phyloP scores from a whole-genome alignment of 2,329 filamentous ascomycete genomes.

The Fusarium sarcochroum region DNA sequence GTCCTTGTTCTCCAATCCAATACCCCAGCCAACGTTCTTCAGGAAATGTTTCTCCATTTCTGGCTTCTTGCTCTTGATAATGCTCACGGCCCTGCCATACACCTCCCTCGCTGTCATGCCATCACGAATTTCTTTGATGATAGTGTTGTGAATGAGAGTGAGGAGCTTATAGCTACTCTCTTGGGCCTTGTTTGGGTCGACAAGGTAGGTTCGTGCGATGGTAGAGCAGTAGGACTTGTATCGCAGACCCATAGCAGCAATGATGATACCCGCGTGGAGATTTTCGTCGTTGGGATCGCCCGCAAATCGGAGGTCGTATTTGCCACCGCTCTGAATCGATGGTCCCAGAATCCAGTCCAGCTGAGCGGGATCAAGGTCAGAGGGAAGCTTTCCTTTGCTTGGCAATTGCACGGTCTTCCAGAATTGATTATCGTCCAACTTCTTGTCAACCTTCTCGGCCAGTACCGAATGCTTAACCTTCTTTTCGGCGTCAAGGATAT shows the following conservation, averaged over 20 bases:
- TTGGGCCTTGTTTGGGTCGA: constrained; percentile 96
- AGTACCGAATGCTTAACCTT: constrained; percentile 92
- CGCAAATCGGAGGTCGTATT: constrained; percentile 89
- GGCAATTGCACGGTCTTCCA: constrained; percentile 84
- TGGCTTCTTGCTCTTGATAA: constrained; percentile 91
- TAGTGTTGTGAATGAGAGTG: constrained; percentile 85
- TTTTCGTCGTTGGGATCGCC: constrained; percentile 84
- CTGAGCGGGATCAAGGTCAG: constrained; percentile 88
- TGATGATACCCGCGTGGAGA: constrained; percentile 92
- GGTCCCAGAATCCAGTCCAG: constrained; percentile 96
- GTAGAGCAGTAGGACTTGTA: constrained; percentile 97
- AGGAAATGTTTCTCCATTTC: constrained; percentile 95
- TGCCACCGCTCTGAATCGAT: constrained; percentile 93
- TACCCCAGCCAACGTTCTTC: constrained; percentile 91
- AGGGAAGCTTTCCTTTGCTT: constrained; percentile 81
- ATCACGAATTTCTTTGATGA: constrained; percentile 91
- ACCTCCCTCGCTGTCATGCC: constrained; percentile 90
- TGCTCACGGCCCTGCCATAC: constrained; percentile 85
- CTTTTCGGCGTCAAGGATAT: constrained; percentile 94
- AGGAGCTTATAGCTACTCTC: constrained; percentile 95
- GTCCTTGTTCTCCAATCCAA: constrained; percentile 93
- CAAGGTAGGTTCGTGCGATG: constrained; percentile 93
- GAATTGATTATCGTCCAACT: constrained; percentile 94
- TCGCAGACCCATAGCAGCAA: constrained; percentile 90
- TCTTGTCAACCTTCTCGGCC: constrained; percentile 88